Base-by-base conservation (phyloP, 2,329 filamentous ascomycete genomes). In the Aspergillus sp. region DNA sequence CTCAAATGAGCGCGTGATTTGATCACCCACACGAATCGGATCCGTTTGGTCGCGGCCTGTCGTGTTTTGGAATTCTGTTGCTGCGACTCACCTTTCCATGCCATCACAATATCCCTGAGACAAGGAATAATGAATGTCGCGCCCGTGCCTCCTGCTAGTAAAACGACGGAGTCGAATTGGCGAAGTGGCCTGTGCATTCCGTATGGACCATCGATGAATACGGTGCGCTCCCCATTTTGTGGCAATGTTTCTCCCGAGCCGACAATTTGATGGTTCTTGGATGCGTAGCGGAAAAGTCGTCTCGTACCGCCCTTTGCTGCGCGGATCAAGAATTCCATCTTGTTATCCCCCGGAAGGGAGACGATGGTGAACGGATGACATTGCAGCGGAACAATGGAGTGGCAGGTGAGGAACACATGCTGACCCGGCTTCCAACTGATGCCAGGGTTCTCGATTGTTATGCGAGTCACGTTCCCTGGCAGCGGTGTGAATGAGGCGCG, bases 291-390 rank as follows among this genome's bases (percentile, higher is more conserved):
- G 59, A 76, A 76, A 48, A 82, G 71, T 5, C 69, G 71, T 43
- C 62, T 70, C 1, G 79, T 81, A 9, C 71, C 76, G 10, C 79
- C 80, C 30, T 67, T 72, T 54, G 80, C 71, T 1, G 77, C 71
- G 48, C 78, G 77, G 7, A 82, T 69, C 3, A 80, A 60, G 51
- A 83, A 81, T 45, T 81, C 77, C 60, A 83, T 70, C 48, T 72
- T 75, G 1, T 72, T 70, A 55, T 82, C 79, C 35, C 70, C 68
- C 0, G 78, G 76, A 10, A 82, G 70, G 1, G 77, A 80, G 2
- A 77, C 68, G 49, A 85, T 80, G 1, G 81, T 84, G 57, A 85
- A 85, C 0, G 82, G 83, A 53, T 86, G 82, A 20, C 76, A 78
- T 56, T 84, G 79, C 2, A 85, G 63, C 1, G 79, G 80, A 15